Evolutionary conservation across 1,139 yeast species (phyloP).

Genomic region (Blastobotrys apis): DNA sequence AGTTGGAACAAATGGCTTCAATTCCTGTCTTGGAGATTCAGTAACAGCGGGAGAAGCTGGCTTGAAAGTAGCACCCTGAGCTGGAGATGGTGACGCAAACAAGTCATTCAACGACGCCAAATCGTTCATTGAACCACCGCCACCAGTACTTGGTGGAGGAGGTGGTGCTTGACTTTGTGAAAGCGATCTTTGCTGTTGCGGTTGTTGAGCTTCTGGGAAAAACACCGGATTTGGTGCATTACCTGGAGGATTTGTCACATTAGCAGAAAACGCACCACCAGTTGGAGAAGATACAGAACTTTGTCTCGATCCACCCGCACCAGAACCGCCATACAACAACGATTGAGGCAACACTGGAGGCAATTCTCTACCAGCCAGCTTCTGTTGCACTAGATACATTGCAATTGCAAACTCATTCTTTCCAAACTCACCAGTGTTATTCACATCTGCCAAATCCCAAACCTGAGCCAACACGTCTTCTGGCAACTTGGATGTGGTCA

Average conservation of each 20-base stretch:
- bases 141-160: constrained; percentile 2
- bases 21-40: constrained; percentile 5
- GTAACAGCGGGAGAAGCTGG: neutral
- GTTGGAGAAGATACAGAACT: constrained; percentile 19
- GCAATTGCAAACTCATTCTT: constrained; percentile 87
- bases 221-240: constrained; percentile 23
- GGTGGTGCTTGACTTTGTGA: constrained; percentile 6
- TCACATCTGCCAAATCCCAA: constrained; percentile 93
- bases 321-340: constrained; percentile 18
- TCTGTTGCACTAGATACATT: constrained; percentile 84
- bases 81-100: constrained; percentile 38
- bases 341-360: constrained; percentile 50
- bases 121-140: constrained; percentile 27
- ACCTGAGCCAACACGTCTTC: constrained; percentile 83
- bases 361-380: constrained; percentile 66
- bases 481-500: constrained; percentile 79
- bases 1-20: constrained; percentile 50
- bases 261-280: neutral
- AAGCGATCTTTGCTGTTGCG: neutral
- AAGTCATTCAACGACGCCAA: constrained; percentile 38
- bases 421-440: constrained; percentile 78
- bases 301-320: constrained; percentile 20
- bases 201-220: constrained; percentile 20
- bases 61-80: constrained; percentile 12
- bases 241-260: neutral